Conservation (phyloP, 305 asterid species). For the Ilex paraguariensis region DNA sequence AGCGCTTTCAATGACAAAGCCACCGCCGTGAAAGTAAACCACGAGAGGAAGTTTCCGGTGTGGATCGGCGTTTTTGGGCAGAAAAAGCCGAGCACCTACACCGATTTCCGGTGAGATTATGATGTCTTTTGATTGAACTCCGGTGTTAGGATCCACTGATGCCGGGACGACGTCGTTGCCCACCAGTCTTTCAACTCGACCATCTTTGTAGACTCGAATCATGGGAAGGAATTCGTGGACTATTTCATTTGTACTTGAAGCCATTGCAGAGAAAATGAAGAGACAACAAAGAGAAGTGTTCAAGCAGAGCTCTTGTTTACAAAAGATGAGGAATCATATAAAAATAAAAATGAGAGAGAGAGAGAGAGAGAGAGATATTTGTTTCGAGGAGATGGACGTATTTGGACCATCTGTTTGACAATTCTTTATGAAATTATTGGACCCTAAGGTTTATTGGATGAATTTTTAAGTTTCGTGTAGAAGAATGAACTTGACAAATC, state of each 20-base stretch:
- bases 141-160: conserved; percentile 28
- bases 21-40: conserved; percentile 52
- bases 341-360: too few relatives aligned
- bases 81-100: conserved; percentile 32
- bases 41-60: conserved; percentile 31
- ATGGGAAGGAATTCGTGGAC: background rate
- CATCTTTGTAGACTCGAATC: conserved; percentile 1
- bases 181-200: background rate
- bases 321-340: too few relatives aligned
- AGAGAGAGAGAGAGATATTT: too few relatives aligned
- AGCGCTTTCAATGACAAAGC: conserved; percentile 39
- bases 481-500: too few relatives aligned
- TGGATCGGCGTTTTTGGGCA: conserved; percentile 23
- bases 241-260: background rate
- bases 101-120: conserved; percentile 25
- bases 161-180: conserved; percentile 11
- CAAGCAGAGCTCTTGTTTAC: too few relatives aligned
- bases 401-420: too few relatives aligned
- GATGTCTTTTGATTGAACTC: conserved; percentile 40
- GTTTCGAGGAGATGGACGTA: too few relatives aligned
- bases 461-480: too few relatives aligned
- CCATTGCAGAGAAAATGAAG: background rate
- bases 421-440: too few relatives aligned
- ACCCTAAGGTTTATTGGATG: too few relatives aligned
- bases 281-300: too few relatives aligned